phyloP scores from a whole-genome alignment of 768 basidiomycete species.

The Suillus decipiens region DNA sequence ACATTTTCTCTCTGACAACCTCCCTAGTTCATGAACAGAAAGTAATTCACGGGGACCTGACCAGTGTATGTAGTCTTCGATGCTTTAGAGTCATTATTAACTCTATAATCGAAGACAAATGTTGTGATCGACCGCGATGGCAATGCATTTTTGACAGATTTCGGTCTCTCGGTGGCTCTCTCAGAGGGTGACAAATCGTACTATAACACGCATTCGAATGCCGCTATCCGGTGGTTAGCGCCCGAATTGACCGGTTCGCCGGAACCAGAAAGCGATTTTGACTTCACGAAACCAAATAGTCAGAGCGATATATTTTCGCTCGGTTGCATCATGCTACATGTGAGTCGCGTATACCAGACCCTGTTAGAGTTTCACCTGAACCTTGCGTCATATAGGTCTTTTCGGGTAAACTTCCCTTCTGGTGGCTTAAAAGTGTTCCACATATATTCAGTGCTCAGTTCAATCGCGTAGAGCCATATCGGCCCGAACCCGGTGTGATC shows the following conservation, averaged over 20 bases:
- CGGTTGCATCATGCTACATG: conserved; percentile 5
- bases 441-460: not conserved
- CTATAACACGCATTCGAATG: not conserved
- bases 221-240: not conserved
- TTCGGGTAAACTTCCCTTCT: conserved; percentile 1
- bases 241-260: not conserved
- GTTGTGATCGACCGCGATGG: not conserved
- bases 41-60: not conserved
- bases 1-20: not conserved
- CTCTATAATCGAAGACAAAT: not conserved
- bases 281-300: not conserved
- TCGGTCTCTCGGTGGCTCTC: not conserved
- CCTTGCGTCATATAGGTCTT: not conserved
- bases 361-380: not conserved
- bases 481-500: not conserved
- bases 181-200: not conserved
- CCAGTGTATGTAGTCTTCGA: not conserved
- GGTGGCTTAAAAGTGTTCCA: not conserved
- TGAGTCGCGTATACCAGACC: not conserved
- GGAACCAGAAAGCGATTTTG: not conserved
- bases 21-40: not conserved
- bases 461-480: not conserved
- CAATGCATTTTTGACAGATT: not conserved
- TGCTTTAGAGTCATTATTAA: not conserved
- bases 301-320: conserved; percentile 2